Percentiles rank a stretch among this genome's conserved stretches.
Conservation (phyloP, 768 basidiomycete genomes). For the Boletus patriciae region DNA sequence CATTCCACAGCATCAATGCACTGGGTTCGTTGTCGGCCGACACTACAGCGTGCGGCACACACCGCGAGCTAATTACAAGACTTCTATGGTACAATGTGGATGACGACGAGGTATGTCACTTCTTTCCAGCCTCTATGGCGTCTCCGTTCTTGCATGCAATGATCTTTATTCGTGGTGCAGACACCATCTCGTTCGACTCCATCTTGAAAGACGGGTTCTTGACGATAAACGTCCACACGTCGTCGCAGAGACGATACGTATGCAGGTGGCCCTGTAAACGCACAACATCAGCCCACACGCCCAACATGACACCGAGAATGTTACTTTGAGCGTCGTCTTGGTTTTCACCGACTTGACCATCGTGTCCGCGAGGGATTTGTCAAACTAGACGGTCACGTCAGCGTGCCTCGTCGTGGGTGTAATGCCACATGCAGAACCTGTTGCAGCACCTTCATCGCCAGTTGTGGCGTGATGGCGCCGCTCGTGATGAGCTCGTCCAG, state of each 20-base stretch:
- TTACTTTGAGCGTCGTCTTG: slow-evolving; percentile 92
- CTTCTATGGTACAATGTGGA: slow-evolving; percentile 26
- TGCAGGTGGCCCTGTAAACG: slow-evolving; percentile 74
- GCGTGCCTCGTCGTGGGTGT: slow-evolving; percentile 3
- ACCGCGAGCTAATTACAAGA: slow-evolving; percentile 24
- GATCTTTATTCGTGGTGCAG: slow-evolving; percentile 85
- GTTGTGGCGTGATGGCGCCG: slow-evolving; percentile 93
- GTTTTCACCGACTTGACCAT: slow-evolving; percentile 93
- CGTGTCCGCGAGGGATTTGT: slow-evolving; percentile 91
- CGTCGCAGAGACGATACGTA: slow-evolving; percentile 91
- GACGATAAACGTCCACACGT: slow-evolving; percentile 98
- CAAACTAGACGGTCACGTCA: slow-evolving; percentile 62
- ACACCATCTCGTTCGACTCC: slow-evolving; percentile 82
- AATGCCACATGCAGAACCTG: slow-evolving; percentile 61
- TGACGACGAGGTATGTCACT: slow-evolving; percentile 39
- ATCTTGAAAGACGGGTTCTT: slow-evolving; percentile 94
- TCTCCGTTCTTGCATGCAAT: slow-evolving; percentile 98
- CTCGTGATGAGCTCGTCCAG: slow-evolving; percentile 97
- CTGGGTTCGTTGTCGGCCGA: neutral
- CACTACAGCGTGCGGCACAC: neutral
- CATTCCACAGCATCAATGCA: slow-evolving; percentile 15
- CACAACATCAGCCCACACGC: slow-evolving; percentile 2
- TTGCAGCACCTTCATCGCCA: slow-evolving; percentile 98
- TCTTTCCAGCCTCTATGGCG: slow-evolving; percentile 80
- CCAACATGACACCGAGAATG: slow-evolving; percentile 11